Base-by-base conservation (phyloP, 768 basidiomycete genomes). In the Rubroboletus satanas region DNA sequence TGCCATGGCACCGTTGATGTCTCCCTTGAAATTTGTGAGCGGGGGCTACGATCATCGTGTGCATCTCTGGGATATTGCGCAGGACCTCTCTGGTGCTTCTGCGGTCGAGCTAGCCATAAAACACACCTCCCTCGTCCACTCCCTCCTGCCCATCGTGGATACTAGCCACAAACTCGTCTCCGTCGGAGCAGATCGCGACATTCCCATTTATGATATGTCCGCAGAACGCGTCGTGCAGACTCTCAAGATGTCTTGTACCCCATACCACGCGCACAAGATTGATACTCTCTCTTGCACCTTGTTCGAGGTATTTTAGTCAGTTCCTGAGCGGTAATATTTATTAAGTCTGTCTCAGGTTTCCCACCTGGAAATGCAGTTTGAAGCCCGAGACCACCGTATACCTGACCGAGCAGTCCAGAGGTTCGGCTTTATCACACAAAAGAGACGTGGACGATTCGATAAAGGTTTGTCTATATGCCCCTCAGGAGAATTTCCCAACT, bases 341-440 rank as follows among this genome's bases (percentile, higher is more conserved):
- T 28, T 54, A 37, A 61, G 8, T 21, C 14, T 28, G 12, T 39
- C 42, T 21, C 45, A 82, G 80, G 71, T 81, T 45, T 73, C 74
- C 7, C 78, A 81, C 60, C 68, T 77, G 21, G 81, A 83, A 58
- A 69, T 74, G 29, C 81, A 82, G 55, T 80, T 78, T 49, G 81
- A 83, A 60, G 49, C 80, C n/a, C 78, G 74, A 21, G 81, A 81
- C 56, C 70, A 74, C 56, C 73, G 80, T 17, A 52, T 68, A 35
- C 73, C 75, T 14, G 60, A 58, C 26, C 54, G 58, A 32, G 64
- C 75, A 4, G 75, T 73, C 21, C 68, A 74, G 45, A 67, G 77
- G 31, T 82, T 82, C 58, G 80, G 81, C 5, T 80, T 75, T 54
- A 41, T 56, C 15, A 62, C 68, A 10, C 52, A 56, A 6, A 73